Conservation (phyloP, 768 basidiomycete genomes). For the Sporobolomyces pararoseus region DNA sequence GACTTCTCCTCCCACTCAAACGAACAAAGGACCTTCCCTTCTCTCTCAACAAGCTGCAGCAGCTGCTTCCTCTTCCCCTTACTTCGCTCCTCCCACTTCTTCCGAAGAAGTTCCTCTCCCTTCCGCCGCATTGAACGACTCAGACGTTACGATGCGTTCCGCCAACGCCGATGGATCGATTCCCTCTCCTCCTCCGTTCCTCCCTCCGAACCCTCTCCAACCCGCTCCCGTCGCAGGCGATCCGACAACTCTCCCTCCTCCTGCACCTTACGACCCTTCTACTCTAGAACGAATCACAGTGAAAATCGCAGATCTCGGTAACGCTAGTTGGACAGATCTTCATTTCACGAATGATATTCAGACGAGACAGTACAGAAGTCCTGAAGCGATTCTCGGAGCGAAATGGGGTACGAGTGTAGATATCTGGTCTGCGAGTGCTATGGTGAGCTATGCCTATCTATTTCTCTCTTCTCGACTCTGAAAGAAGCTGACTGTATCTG, state of each 20-base stretch:
- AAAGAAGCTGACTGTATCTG: no score
- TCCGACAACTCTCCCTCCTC: conserved; percentile 52
- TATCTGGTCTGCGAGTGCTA: conserved; percentile 92
- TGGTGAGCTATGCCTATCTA: conserved; percentile 59
- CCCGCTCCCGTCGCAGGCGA: conserved; percentile 52
- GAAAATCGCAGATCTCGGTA: conserved; percentile 97
- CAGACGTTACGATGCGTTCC: conserved; percentile 40
- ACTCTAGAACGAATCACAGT: conserved; percentile 76
- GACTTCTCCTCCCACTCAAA: conserved; percentile 43
- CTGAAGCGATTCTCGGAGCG: conserved; percentile 92
- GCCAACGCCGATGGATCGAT: conserved; percentile 39
- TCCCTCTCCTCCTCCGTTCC: conserved; percentile 46
- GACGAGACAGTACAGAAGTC: conserved; percentile 93
- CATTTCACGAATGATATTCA: conserved; percentile 99
- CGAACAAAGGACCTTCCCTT: conserved; percentile 43
- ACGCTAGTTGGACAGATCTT: conserved; percentile 72
- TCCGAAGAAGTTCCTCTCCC: conserved; percentile 9
- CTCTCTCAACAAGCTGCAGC: conserved; percentile 47
- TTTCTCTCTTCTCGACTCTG: no score
- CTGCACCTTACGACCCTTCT: conserved; percentile 47
- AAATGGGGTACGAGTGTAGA: conserved; percentile 95
- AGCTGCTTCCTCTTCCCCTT: conserved; percentile 41
- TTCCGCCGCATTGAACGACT: conserved; percentile 11
- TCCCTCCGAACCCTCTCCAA: conserved; percentile 47
- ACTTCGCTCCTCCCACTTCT: background rate